Percentiles rank a stretch among this genome's conserved stretches.
phyloP scores from a whole-genome alignment of 768 basidiomycete genomes.

The Termitomyces sp. region DNA sequence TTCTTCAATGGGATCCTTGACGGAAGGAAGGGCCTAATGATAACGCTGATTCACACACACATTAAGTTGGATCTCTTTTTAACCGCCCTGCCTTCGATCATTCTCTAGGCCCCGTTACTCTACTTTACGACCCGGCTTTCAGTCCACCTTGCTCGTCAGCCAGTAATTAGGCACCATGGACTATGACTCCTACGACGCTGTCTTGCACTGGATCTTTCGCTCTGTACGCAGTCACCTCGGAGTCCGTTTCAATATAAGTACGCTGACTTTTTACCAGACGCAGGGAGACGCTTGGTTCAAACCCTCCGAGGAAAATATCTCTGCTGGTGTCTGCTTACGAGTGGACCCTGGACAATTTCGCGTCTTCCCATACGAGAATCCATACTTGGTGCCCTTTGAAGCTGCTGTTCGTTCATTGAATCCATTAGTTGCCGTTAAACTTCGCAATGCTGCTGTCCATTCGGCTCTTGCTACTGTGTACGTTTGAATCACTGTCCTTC shows the following conservation, averaged over 20 bases:
- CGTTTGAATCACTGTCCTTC: slow-evolving; percentile 15
- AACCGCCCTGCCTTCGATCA: slow-evolving; percentile 24
- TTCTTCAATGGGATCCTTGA: slow-evolving; percentile 16
- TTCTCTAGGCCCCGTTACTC: slow-evolving; percentile 24
- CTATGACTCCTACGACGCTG: slow-evolving; percentile 77
- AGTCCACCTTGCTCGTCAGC: slow-evolving; percentile 22
- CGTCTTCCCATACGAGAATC: slow-evolving; percentile 83
- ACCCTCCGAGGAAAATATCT: slow-evolving; percentile 75
- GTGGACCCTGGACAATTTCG: slow-evolving; percentile 67
- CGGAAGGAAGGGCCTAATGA: slow-evolving; percentile 21
- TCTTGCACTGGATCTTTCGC: slow-evolving; percentile 76
- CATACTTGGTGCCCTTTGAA: slow-evolving; percentile 77
- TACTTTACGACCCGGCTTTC: slow-evolving; percentile 30
- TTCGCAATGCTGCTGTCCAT: slow-evolving; percentile 75
- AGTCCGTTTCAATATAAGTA: background rate
- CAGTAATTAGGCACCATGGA: slow-evolving; percentile 46
- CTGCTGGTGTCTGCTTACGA: slow-evolving; percentile 74
- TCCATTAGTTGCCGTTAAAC: slow-evolving; percentile 80
- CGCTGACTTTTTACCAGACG: slow-evolving; percentile 39
- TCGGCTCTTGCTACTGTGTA: slow-evolving; percentile 70
- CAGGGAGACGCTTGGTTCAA: slow-evolving; percentile 86
- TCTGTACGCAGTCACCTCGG: slow-evolving; percentile 38
- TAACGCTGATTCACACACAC: slow-evolving; percentile 25
- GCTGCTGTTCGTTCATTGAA: slow-evolving; percentile 71
- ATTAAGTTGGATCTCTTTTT: slow-evolving; percentile 29